Evolutionary conservation across 2,329 filamentous ascomycete genomes (phyloP).

Genomic region (Alternaria sp.): DNA sequence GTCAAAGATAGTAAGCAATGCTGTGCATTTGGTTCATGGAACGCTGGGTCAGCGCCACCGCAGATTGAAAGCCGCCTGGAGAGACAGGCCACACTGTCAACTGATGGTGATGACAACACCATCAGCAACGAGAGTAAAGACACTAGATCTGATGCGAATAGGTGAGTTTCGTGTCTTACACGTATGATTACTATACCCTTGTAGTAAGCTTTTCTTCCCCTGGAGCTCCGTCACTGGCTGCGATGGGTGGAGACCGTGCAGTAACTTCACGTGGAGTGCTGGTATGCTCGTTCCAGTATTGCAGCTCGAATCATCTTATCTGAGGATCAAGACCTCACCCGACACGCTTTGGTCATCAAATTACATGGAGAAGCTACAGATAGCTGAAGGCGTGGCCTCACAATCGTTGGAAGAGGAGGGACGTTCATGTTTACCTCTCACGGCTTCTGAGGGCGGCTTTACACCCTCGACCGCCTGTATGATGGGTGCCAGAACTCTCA

Average conservation of each 20-base stretch:
- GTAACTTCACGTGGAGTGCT: background rate
- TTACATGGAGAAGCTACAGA: background rate
- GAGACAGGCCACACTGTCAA: background rate
- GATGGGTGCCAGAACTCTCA: background rate
- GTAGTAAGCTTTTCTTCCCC: background rate
- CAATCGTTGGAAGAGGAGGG: background rate
- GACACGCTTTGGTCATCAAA: background rate
- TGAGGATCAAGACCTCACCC: background rate
- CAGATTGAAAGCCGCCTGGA: background rate
- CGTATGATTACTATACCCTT: background rate
- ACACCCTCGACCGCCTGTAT: background rate
- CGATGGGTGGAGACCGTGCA: background rate
- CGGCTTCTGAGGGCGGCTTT: background rate
- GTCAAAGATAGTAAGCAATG: background rate
- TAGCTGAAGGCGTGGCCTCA: background rate
- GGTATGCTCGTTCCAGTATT: background rate
- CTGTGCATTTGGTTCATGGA: background rate
- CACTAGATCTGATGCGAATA: background rate
- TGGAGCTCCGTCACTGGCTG: background rate
- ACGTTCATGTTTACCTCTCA: background rate
- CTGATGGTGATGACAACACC: background rate
- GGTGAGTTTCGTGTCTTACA: background rate
- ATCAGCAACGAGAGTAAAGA: background rate
- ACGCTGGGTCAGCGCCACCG: background rate
- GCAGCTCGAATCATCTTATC: background rate